phyloP scores from a whole-genome alignment of 225 moss, liverwort and hornwort genomes.

The Marchantia polymorpha region DNA sequence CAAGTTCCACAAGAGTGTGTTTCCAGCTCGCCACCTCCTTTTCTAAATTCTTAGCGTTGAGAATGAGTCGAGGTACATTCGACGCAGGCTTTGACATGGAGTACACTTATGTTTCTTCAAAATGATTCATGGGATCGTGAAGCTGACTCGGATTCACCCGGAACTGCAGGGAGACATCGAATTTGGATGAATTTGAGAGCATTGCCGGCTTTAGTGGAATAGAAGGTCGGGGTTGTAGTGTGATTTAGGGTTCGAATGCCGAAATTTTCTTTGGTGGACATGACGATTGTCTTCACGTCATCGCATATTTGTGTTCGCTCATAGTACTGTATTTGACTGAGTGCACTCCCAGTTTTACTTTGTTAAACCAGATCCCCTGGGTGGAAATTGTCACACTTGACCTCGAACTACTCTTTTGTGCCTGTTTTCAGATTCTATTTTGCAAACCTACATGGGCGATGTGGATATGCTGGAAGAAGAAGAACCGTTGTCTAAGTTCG shows the following conservation, averaged over 20 bases:
- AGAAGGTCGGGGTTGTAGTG: background rate
- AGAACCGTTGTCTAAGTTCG: constrained; percentile 60
- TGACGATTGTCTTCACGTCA: too few relatives aligned
- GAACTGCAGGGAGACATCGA: background rate
- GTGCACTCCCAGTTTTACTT: too few relatives aligned
- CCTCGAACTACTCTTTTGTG: background rate
- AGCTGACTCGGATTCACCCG: background rate
- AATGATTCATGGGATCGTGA: background rate
- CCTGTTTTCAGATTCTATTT: constrained; percentile 28
- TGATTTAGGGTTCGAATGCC: background rate
- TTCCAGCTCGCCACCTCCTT: too few relatives aligned
- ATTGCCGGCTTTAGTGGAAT: background rate
- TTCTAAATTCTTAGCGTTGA: background rate
- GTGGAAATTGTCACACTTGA: background rate
- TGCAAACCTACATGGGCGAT: constrained; percentile 65
- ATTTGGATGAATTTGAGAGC: background rate
- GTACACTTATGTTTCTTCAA: background rate
- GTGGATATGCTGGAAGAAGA: constrained; percentile 59
- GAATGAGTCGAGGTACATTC: background rate
- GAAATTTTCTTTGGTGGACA: too few relatives aligned
- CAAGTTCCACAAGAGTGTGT: constrained; percentile 9
- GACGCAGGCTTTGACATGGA: background rate
- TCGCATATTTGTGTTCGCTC: too few relatives aligned
- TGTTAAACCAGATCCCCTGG: background rate
- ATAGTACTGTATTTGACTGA: too few relatives aligned